phyloP scores from a whole-genome alignment of 2,329 filamentous ascomycete genomes.

The Pseudocercospora fuligena region DNA sequence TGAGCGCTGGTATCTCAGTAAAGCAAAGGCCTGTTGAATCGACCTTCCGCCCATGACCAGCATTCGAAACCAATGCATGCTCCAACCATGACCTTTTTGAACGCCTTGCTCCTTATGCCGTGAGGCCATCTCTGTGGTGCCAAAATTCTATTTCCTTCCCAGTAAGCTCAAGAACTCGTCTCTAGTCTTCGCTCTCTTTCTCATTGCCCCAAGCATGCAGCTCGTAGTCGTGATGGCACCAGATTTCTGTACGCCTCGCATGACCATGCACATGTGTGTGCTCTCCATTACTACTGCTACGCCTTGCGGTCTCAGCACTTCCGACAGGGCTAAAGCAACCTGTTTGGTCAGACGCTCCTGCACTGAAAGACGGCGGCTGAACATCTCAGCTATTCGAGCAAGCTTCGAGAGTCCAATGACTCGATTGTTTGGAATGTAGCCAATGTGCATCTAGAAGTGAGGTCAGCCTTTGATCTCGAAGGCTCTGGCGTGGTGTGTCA shows the following conservation, averaged over 20 bases:
- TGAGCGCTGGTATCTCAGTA: conserved; percentile 42
- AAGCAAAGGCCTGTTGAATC: conserved; percentile 38
- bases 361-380: conserved; percentile 88
- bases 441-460: conserved; percentile 87
- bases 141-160: conserved; percentile 28
- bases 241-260: conserved; percentile 96
- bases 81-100: conserved; percentile 14
- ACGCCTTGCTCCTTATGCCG: background rate
- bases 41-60: conserved; percentile 29
- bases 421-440: conserved; percentile 89
- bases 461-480: conserved; percentile 10
- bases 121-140: background rate
- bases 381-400: conserved; percentile 96
- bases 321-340: conserved; percentile 90
- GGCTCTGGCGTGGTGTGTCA: background rate
- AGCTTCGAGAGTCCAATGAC: conserved; percentile 96
- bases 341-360: conserved; percentile 97
- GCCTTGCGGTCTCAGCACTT: conserved; percentile 89
- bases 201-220: conserved; percentile 96
- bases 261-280: conserved; percentile 96
- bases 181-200: conserved; percentile 87
- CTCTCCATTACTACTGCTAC: conserved; percentile 98
- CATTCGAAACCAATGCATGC: background rate
- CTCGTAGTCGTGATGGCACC: conserved; percentile 87
- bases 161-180: conserved; percentile 89